phyloP scores from a whole-genome alignment of 192 early-diverging fungal genomes.

The Linnemannia schmuckeri region DNA sequence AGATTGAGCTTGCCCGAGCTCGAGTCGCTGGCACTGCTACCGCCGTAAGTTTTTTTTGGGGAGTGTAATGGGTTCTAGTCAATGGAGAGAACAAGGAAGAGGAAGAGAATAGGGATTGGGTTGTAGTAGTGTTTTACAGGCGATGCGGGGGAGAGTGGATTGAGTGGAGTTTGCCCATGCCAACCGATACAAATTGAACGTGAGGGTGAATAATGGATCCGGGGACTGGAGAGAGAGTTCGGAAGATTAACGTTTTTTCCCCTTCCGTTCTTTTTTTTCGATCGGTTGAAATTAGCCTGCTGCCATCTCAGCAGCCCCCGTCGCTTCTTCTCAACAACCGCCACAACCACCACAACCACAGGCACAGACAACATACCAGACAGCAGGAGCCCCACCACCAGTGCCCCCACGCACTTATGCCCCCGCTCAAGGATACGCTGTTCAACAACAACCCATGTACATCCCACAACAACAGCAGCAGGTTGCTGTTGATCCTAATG shows the following conservation, averaged over 20 bases:
- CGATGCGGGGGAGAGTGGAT: not conserved
- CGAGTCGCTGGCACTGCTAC: slow-evolving; percentile 31
- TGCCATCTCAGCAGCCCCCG: not conserved
- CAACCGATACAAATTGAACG: not conserved
- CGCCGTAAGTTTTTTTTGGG: slow-evolving; percentile 14
- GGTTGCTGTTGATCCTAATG: slow-evolving; percentile 34
- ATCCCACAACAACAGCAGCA: slow-evolving; percentile 18
- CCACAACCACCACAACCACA: slow-evolving; percentile 12
- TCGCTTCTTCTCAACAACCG: not conserved
- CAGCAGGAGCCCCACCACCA: slow-evolving; percentile 26
- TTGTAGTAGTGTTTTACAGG: not conserved
- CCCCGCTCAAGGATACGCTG: slow-evolving; percentile 6
- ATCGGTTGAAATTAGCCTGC: slow-evolving; percentile 19
- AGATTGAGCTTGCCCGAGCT: slow-evolving; percentile 76
- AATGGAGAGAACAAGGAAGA: not conserved
- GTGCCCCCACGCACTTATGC: slow-evolving; percentile 51
- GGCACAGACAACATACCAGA: slow-evolving; percentile 16
- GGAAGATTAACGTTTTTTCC: not conserved
- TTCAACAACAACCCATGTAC: slow-evolving; percentile 15
- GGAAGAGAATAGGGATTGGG: not conserved
- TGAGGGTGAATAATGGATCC: slow-evolving; percentile 1
- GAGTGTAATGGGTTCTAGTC: not conserved
- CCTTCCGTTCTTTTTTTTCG: not conserved
- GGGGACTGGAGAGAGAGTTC: not conserved
- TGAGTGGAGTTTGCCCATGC: not conserved